phyloP scores from a whole-genome alignment of 805 yeast species.

The Gaillardinia entomophila region DNA sequence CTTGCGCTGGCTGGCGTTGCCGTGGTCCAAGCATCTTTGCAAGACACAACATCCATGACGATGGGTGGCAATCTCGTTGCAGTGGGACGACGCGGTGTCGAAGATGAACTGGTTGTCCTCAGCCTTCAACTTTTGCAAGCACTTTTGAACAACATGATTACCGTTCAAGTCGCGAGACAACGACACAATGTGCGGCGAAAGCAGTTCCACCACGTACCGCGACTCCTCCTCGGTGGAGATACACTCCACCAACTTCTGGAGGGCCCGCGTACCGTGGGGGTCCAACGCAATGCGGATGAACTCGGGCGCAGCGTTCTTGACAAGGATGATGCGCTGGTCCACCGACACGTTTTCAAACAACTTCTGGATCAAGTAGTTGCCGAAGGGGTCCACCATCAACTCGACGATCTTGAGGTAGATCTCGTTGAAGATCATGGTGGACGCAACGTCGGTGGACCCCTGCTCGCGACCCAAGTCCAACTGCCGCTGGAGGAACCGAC shows the following conservation, averaged over 20 bases:
- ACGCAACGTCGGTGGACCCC: constrained; percentile 41
- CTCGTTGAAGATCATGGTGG: constrained; percentile 75
- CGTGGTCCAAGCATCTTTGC: constrained; percentile 92
- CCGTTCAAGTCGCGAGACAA: constrained; percentile 90
- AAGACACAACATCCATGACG: constrained; percentile 94
- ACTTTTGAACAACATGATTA: constrained; percentile 93
- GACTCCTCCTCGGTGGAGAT: constrained; percentile 69
- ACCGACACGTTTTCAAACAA: constrained; percentile 68
- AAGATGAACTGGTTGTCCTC: constrained; percentile 82
- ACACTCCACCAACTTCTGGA: constrained; percentile 88
- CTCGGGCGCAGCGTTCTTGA: constrained; percentile 65
- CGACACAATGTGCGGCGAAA: constrained; percentile 67
- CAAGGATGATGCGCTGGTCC: constrained; percentile 64
- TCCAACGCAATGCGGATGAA: constrained; percentile 79
- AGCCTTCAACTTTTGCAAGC: constrained; percentile 65
- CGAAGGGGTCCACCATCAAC: constrained; percentile 93
- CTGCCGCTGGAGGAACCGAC: constrained; percentile 85
- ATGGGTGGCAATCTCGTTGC: constrained; percentile 84
- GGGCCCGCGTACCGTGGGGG: constrained; percentile 94
- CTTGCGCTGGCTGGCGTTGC: constrained; percentile 62
- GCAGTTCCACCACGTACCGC: constrained; percentile 50
- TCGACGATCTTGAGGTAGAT: constrained; percentile 73
- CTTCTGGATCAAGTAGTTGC: constrained; percentile 93
- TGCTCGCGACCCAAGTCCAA: constrained; percentile 54
- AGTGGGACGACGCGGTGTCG: constrained; percentile 71